Base-by-base conservation (phyloP, 257 asterid genomes). In the Fraxinus pennsylvanica region DNA sequence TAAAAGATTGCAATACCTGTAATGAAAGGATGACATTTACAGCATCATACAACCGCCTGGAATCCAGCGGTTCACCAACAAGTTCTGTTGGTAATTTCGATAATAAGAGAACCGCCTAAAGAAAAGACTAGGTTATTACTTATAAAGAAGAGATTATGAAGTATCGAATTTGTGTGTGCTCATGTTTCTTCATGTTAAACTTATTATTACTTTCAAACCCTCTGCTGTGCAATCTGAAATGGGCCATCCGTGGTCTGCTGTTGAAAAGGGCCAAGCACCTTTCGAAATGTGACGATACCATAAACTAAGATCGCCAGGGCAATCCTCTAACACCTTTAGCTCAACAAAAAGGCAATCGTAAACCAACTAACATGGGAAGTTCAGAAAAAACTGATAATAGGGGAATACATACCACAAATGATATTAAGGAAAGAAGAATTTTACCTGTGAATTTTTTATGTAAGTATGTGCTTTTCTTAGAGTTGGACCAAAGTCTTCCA, bases 201-300 rank as follows among this genome's bases (percentile, higher is more conserved):
- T 33, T 68, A 63, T 27, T 50, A 47, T 81, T 89, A 89, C 99
- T 85, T 93, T 96, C 80, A 93, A 86, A 82, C 99, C 98, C 91
- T 96, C 99, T 13, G 99, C 97, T 29, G 99, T 91, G 89, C 99
- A 96, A 88, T 96, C 99, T 41, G 99, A 96, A 78, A 96, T 93
- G 69, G 99, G 99, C 99, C 99, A 96, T 78, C 99, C 98, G 78
- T 96, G 99, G 84, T 96, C 99, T 77, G 92, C 96, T n/a, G 96
- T 92, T 67, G 99, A 96, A 83, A 96, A 96, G 61, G 99, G 97
- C 99, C 99, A 96, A 83, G 98, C 99, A 47, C 99, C 99, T 93
- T 96, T 96, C 54, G 99, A 96, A 82, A 96, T 91, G 87, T 96
- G 99, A 43, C 99, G 97, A 81, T 89, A 92, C 97, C 97, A 96